Percentiles rank a stretch among this genome's conserved stretches.
These are phyloP conservation scores for Hylodesmum podocarpum DNA, from an alignment of 306 rosid species.

Conservation along the genomic window DNA sequence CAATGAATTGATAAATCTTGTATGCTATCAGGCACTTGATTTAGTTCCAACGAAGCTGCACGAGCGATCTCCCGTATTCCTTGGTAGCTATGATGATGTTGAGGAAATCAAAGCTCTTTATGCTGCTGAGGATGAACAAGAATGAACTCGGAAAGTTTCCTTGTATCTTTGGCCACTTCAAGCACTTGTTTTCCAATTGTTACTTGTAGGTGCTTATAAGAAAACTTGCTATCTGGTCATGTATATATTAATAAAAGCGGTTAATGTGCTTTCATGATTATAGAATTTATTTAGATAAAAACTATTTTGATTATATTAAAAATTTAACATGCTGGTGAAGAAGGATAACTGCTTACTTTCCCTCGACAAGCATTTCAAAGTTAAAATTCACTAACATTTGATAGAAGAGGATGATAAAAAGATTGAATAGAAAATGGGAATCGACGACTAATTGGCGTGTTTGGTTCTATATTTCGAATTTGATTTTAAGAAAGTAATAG, in stretches of 20 bases:
- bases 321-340: not conserved
- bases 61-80: slow-evolving; percentile 84
- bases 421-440: too few species aligned
- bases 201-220: slow-evolving; percentile 5
- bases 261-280: not conserved
- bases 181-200: slow-evolving; percentile 12
- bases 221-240: slow-evolving; percentile 16
- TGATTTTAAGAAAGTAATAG: too few species aligned
- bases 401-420: too few species aligned
- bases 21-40: slow-evolving; percentile 68
- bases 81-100: slow-evolving; percentile 87
- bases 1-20: not conserved
- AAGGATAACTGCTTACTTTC: slow-evolving; percentile 1
- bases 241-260: slow-evolving; percentile 10
- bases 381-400: not conserved
- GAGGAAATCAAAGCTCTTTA: slow-evolving; percentile 85
- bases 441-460: too few species aligned
- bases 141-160: slow-evolving; percentile 14
- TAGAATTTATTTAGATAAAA: not conserved
- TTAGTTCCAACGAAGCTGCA: slow-evolving; percentile 73
- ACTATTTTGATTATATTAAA: not conserved
- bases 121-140: slow-evolving; percentile 54
- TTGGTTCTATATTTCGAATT: too few species aligned
- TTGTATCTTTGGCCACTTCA: not conserved
- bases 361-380: not conserved